Percentiles rank a stretch among this genome's conserved stretches.
Conservation (phyloP, 352 stramenopile genomes). For the Globisporangium alternatum region DNA sequence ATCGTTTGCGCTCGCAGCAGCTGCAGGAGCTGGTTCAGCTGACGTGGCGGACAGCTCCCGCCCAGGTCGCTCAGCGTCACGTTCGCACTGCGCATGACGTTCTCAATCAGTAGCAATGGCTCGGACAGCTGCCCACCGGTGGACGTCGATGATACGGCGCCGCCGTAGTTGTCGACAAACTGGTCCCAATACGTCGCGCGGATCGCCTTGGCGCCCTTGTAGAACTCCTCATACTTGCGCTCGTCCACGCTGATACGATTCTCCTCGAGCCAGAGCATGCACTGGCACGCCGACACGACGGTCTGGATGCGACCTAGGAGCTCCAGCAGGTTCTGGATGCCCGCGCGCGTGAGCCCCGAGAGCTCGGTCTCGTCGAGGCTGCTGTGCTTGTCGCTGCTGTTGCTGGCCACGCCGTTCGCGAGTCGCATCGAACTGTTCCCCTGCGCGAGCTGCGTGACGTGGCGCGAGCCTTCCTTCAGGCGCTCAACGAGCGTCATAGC, state of each 20-base stretch:
- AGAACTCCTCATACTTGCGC: conserved; percentile 61
- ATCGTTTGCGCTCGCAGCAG: conserved; percentile 43
- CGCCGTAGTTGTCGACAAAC: conserved; percentile 69
- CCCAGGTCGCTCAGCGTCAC: conserved; percentile 28
- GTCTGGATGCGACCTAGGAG: conserved; percentile 64
- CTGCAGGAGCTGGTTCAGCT: conserved; percentile 52
- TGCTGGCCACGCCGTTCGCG: conserved; percentile 24
- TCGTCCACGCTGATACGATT: conserved; percentile 43
- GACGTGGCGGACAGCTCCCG: conserved; percentile 40
- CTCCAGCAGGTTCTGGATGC: conserved; percentile 68
- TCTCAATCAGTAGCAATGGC: conserved; percentile 66
- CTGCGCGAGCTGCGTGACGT: conserved; percentile 35
- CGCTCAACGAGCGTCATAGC: conserved; percentile 66
- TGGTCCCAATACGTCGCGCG: conserved; percentile 57
- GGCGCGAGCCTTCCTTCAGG: conserved; percentile 56
- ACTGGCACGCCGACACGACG: conserved; percentile 49
- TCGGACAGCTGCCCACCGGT: conserved; percentile 33
- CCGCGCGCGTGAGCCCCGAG: conserved; percentile 49
- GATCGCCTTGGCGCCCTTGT: conserved; percentile 49
- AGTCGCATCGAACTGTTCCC: conserved; percentile 17
- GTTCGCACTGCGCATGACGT: conserved; percentile 71
- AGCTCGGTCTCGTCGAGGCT: conserved; percentile 71
- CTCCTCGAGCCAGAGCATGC: conserved; percentile 66
- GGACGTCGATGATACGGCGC: conserved; percentile 44
- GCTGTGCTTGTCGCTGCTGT: conserved; percentile 9